These are phyloP conservation scores for Panicum hallii DNA, from an alignment of 202 grass and related monocot species.

Conservation along the genomic window DNA sequence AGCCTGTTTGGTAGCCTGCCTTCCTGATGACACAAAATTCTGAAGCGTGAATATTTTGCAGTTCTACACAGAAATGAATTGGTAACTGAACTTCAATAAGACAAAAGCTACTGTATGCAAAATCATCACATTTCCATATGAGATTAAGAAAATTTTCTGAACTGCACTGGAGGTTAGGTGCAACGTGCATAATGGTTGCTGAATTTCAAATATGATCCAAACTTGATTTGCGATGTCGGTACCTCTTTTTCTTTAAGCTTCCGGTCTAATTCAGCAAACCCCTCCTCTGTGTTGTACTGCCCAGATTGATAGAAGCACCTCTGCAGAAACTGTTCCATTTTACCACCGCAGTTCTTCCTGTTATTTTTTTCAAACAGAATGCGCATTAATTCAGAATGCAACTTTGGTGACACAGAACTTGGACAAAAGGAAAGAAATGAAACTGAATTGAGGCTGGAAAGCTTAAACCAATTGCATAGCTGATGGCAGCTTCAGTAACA, in stretches of 20 bases:
- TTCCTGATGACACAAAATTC: conserved; percentile 49
- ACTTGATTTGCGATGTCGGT: background rate
- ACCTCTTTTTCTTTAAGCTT: conserved; percentile 94
- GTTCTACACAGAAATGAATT: background rate
- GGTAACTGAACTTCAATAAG: background rate
- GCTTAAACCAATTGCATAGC: background rate
- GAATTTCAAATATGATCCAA: background rate
- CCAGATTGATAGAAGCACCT: conserved; percentile 93
- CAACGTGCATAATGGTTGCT: background rate
- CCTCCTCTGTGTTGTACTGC: conserved; percentile 73
- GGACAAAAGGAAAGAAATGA: background rate
- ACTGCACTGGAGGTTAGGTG: background rate
- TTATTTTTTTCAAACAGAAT: conserved; percentile 3
- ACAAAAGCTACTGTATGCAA: background rate
- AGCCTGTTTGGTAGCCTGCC: conserved; percentile 75
- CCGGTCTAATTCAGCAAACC: conserved; percentile 75
- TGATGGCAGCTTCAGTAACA: too few relatives aligned
- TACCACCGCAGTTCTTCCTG: conserved; percentile 86
- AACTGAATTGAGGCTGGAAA: background rate
- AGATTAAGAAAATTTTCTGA: background rate
- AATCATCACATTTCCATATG: background rate
- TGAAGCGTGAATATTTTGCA: background rate
- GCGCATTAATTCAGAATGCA: background rate
- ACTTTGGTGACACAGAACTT: background rate
- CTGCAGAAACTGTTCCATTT: conserved; percentile 88